Evolutionary conservation across 208 protist species (phyloP).

Genomic region (Acanthamoeba divionensis): DNA sequence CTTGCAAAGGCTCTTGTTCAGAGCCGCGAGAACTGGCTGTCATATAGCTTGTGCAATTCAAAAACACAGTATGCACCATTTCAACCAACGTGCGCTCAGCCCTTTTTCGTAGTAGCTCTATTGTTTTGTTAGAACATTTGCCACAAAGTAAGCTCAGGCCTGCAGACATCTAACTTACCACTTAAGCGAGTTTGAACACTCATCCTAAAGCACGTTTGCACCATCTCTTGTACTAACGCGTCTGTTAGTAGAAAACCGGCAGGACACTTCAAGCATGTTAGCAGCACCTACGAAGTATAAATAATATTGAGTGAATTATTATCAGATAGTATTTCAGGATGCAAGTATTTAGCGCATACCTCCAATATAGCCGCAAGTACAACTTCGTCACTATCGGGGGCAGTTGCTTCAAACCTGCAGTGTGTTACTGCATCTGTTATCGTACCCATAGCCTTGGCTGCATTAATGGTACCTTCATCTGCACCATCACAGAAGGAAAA

Average conservation of each 20-base stretch:
- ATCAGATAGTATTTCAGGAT: not conserved
- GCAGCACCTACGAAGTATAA: constrained; percentile 56
- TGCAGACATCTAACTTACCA: too few relatives aligned
- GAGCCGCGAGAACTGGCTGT: not conserved
- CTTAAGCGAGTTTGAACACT: constrained; percentile 54
- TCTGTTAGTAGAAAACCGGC: constrained; percentile 58
- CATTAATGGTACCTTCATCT: constrained; percentile 53
- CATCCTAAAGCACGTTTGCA: constrained; percentile 62
- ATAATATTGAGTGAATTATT: too few relatives aligned
- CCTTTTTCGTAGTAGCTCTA: not conserved
- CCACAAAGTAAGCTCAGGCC: too few relatives aligned
- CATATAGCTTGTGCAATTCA: not conserved
- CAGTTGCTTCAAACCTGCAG: constrained; percentile 71
- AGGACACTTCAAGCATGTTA: constrained; percentile 56
- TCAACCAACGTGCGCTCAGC: not conserved
- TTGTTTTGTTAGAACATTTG: too few relatives aligned
- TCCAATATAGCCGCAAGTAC: constrained; percentile 66
- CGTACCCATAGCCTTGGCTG: constrained; percentile 46
- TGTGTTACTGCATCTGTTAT: constrained; percentile 59
- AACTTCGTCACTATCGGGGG: constrained; percentile 62
- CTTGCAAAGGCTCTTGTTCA: not conserved
- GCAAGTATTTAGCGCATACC: not conserved
- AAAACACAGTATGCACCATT: constrained; percentile 5
- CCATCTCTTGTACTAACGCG: constrained; percentile 57
- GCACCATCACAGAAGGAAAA: not conserved